phyloP scores from a whole-genome alignment of 768 basidiomycete species.

The Leucocoprinus leucothites region DNA sequence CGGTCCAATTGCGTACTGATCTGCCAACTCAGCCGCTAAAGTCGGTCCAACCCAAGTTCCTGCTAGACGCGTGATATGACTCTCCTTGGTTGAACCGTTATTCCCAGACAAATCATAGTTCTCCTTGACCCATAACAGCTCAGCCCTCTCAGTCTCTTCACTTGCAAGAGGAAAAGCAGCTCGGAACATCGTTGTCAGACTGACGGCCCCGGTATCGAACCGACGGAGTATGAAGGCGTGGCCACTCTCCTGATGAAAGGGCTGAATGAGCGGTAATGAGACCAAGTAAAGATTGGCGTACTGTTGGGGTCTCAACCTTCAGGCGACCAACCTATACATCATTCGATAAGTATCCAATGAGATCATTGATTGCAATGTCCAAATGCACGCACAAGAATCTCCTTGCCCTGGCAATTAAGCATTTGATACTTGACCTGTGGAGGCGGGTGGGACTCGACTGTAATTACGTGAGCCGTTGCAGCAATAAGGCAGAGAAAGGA shows the following conservation, averaged over 20 bases:
- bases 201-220: conserved; percentile 90
- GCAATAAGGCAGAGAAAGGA: conserved; percentile 19
- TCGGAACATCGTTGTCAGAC: conserved; percentile 94
- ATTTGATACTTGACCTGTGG: conserved; percentile 91
- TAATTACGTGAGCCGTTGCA: conserved; percentile 11
- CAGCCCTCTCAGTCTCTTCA: conserved; percentile 73
- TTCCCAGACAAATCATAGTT: conserved; percentile 73
- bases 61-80: conserved; percentile 69
- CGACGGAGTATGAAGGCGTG: conserved; percentile 95
- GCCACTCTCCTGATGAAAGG: conserved; percentile 51
- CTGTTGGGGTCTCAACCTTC: conserved; percentile 81
- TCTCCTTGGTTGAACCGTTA: conserved; percentile 67
- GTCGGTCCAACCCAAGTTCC: conserved; percentile 81
- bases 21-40: conserved; percentile 66
- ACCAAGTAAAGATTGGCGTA: conserved; percentile 34
- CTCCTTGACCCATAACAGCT: conserved; percentile 82
- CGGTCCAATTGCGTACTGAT: conserved; percentile 57
- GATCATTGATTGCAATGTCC: conserved; percentile 6
- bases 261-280: conserved; percentile 7
- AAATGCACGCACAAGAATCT: conserved; percentile 66
- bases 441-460: conserved; percentile 28
- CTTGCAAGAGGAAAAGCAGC: conserved; percentile 85
- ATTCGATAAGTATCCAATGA: conserved; percentile 2
- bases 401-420: conserved; percentile 80
- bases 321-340: conserved; percentile 73